Evolutionary conservation across 257 asterid genomes (phyloP), one percentile per base, ranked within the genome.

Genomic region (Petunia axillaris): DNA sequence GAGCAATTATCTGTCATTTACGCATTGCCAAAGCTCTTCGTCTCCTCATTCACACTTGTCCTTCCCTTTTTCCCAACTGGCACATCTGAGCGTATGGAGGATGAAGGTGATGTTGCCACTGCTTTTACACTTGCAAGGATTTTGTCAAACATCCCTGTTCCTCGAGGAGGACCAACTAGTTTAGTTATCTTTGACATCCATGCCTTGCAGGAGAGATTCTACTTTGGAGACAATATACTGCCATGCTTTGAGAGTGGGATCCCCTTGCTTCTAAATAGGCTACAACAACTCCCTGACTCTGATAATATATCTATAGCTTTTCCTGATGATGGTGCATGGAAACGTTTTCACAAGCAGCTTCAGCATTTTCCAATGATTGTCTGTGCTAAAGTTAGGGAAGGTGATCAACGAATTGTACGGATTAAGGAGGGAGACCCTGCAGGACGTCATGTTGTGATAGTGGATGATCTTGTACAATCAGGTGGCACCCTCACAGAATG

Each of bases 301-400:
- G 97, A 94, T 86, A 96, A 92, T 81, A 91, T 96, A 88, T 88
- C 98, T 57, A 81, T 96, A 82, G 99, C 99, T 76, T 96, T 96
- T 85, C 99, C 99, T 15, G 99, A 96, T 80, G 99, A 96, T 86
- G 98, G 99, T 67, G 98, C 99, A 58, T 93, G 99, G 98, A 96
- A 96, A 87, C 92, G 99, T 77, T 96, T 96, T 85, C 94, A 96
- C 93, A 92, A 94, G 90, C 99, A 92, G 90, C 92, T 96, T 46
- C 99, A 96, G 87, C 99, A 96, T 90, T 96, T 96, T 78, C 99
- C 99, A 5, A 92, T 86, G 96, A 81, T 95, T 80, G 93, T 95
- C 77, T 95, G 99, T 84, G 92, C 97, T 58, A 95, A 95, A 88
- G 99, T 95, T 68, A 91, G 99, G 91, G 99, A 95, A 92, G 98